These are phyloP conservation scores for Aurantiochytrium sp. DNA, from an alignment of 108 stramenopile species.

Conservation along the genomic window DNA sequence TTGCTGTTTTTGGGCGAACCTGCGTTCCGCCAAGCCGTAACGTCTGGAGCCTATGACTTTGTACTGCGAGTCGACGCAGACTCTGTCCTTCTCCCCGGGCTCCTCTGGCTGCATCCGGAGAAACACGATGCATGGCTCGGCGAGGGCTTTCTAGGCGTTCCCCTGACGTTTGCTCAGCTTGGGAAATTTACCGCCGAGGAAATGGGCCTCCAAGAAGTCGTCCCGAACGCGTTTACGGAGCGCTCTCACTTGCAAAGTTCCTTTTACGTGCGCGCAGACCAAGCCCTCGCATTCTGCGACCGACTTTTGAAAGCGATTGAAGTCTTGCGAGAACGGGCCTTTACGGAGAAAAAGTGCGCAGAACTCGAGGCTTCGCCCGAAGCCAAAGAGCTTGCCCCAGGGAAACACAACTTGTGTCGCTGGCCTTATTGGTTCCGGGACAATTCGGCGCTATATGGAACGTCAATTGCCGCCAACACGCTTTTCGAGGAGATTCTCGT, in stretches of 20 bases:
- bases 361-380: not conserved
- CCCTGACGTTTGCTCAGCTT: not conserved
- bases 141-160: not conserved
- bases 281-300: not conserved
- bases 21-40: not conserved
- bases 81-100: conserved; percentile 27
- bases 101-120: conserved; percentile 27
- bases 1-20: not conserved
- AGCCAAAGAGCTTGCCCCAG: not conserved
- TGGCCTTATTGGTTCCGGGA: not conserved
- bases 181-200: not conserved
- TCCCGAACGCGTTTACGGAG: not conserved
- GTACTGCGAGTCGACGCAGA: not conserved
- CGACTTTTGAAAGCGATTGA: not conserved
- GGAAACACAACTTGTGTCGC: not conserved
- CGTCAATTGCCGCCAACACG: not conserved
- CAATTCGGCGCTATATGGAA: not conserved
- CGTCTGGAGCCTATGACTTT: not conserved
- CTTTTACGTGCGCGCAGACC: not conserved
- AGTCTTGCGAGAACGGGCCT: not conserved
- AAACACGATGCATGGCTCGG: conserved; percentile 43
- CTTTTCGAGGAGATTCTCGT: not conserved
- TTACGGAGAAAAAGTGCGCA: not conserved
- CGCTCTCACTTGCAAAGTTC: not conserved
- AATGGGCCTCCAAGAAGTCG: not conserved